These are phyloP conservation scores for Hypoxylon trugodes DNA, from an alignment of 495 filamentous ascomycete species.

Conservation along the genomic window DNA sequence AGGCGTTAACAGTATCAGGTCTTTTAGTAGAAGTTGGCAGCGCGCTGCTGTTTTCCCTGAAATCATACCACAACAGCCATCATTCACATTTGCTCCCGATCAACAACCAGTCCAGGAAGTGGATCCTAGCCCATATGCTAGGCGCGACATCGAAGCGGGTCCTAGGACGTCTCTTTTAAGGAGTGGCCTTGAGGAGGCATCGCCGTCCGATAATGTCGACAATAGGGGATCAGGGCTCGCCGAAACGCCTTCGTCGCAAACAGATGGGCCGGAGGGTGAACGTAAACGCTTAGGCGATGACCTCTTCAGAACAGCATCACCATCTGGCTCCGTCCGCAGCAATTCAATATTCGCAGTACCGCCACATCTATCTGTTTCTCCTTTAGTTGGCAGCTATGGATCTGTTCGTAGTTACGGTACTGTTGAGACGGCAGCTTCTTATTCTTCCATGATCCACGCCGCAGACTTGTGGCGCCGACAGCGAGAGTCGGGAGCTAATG, in stretches of 20 bases:
- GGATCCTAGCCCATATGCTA: slow-evolving; percentile 38
- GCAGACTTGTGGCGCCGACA: slow-evolving; percentile 77
- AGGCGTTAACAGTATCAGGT: slow-evolving; percentile 92
- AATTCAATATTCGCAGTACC: slow-evolving; percentile 67
- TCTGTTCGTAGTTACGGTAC: slow-evolving; percentile 75
- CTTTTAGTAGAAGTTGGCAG: slow-evolving; percentile 94
- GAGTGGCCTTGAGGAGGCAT: slow-evolving; percentile 49
- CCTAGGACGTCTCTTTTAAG: slow-evolving; percentile 51
- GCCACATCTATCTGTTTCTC: slow-evolving; percentile 69
- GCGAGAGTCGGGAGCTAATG: slow-evolving; percentile 57
- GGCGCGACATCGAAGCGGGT: slow-evolving; percentile 47
- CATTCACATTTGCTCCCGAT: slow-evolving; percentile 68
- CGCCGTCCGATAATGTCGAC: slow-evolving; percentile 30
- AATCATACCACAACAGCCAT: slow-evolving; percentile 76
- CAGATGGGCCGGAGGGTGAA: slow-evolving; percentile 49
- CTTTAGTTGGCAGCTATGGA: slow-evolving; percentile 72
- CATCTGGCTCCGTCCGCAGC: slow-evolving; percentile 40
- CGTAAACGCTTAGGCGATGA: slow-evolving; percentile 53
- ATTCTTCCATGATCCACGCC: slow-evolving; percentile 74
- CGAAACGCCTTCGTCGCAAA: slow-evolving; percentile 34
- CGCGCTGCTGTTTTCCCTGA: slow-evolving; percentile 89
- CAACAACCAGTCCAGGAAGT: slow-evolving; percentile 47
- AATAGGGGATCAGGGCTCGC: slow-evolving; percentile 34
- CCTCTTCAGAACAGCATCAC: slow-evolving; percentile 44
- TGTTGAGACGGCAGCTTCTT: slow-evolving; percentile 67